phyloP scores from a whole-genome alignment of 2,329 filamentous ascomycete genomes.

The Cladosporium colombiae region DNA sequence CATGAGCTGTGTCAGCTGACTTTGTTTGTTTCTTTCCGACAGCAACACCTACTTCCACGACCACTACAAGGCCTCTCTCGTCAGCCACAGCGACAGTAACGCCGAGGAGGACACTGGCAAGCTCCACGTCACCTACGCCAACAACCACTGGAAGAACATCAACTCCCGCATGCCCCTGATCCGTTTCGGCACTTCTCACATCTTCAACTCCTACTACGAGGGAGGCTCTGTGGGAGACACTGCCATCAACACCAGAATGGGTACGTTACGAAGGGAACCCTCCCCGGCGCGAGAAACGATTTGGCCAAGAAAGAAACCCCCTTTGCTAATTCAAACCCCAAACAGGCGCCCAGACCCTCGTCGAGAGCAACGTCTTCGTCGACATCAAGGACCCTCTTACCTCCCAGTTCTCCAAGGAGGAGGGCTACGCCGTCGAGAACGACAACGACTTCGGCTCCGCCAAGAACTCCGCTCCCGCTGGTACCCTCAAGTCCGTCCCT shows the following conservation, averaged over 20 bases:
- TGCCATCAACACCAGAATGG: slow-evolving; percentile 46
- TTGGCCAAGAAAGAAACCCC: neutral
- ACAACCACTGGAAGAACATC: slow-evolving; percentile 67
- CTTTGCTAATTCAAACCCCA: neutral
- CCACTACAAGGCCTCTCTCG: slow-evolving; percentile 63
- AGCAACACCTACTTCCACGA: slow-evolving; percentile 52
- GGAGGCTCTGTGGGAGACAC: slow-evolving; percentile 33
- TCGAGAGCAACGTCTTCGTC: slow-evolving; percentile 45
- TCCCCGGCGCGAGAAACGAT: neutral
- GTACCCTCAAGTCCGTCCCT: slow-evolving; percentile 38
- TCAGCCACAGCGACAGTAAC: slow-evolving; percentile 64
- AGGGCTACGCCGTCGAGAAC: slow-evolving; percentile 39
- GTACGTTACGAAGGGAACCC: neutral
- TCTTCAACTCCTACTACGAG: slow-evolving; percentile 57
- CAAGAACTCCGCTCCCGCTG: slow-evolving; percentile 36
- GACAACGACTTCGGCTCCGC: slow-evolving; percentile 39
- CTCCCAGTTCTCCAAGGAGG: slow-evolving; percentile 34
- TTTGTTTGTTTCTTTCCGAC: neutral
- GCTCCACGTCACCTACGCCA: slow-evolving; percentile 64
- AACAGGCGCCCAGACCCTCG: slow-evolving; percentile 43
- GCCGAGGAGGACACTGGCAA: slow-evolving; percentile 60
- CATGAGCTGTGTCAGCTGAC: neutral
- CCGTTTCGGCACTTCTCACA: slow-evolving; percentile 67
- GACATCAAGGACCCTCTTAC: slow-evolving; percentile 39
- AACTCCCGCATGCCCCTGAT: slow-evolving; percentile 64